phyloP scores from a whole-genome alignment of 768 basidiomycete genomes.

The Trametes elegans region DNA sequence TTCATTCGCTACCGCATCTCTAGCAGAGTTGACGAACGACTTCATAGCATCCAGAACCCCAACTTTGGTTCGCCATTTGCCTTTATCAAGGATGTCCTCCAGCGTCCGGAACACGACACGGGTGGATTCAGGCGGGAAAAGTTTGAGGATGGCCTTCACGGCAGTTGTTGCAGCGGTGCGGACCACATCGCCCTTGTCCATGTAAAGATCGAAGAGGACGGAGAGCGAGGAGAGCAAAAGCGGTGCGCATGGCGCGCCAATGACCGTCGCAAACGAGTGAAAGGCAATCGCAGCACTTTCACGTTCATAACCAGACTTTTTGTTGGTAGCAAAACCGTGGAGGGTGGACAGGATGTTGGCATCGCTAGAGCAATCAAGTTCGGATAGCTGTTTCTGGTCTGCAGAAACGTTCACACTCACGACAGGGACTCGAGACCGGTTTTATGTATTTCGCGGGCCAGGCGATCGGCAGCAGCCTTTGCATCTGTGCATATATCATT shows the following conservation, averaged over 20 bases:
- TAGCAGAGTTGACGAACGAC: conserved; percentile 63
- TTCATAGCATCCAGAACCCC: conserved; percentile 87
- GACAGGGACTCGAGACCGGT: conserved; percentile 57
- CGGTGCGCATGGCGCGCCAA: conserved; percentile 72
- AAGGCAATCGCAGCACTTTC: conserved; percentile 84
- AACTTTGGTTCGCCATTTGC: conserved; percentile 96
- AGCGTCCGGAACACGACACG: conserved; percentile 65
- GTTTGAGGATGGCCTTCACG: conserved; percentile 79
- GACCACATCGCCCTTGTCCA: conserved; percentile 94
- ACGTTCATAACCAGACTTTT: conserved; percentile 85
- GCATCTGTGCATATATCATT: conserved; percentile 52
- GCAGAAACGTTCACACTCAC: too few species aligned
- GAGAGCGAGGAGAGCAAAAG: conserved; percentile 76
- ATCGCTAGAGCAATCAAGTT: too few species aligned
- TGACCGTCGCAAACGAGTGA: conserved; percentile 65
- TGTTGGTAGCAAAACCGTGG: conserved; percentile 70
- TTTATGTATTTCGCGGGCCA: conserved; percentile 70
- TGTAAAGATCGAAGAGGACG: conserved; percentile 76
- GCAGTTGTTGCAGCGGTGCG: conserved; percentile 77
- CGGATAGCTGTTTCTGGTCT: too few species aligned
- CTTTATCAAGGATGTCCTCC: conserved; percentile 72
- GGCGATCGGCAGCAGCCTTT: conserved; percentile 77
- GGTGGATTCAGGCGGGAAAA: conserved; percentile 81
- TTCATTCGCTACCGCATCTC: conserved; percentile 78
- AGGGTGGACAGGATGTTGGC: conserved; percentile 59